These are phyloP conservation scores for Zoysia matrella DNA, from an alignment of 202 grass and related monocot species.

Conservation along the genomic window DNA sequence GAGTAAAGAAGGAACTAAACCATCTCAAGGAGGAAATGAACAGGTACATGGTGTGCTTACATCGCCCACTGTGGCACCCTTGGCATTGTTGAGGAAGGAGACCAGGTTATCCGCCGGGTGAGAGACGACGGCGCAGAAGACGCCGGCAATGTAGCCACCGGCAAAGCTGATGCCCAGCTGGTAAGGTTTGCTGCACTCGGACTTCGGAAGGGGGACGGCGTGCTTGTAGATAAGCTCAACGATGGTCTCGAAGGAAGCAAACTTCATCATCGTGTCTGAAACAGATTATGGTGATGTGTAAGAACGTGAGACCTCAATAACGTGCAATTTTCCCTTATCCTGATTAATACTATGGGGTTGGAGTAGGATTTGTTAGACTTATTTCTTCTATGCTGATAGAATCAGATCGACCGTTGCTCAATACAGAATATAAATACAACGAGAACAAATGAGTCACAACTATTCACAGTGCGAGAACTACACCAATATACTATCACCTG, in stretches of 20 bases:
- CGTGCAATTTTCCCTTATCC: too few species aligned
- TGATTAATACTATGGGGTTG: too few species aligned
- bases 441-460: too few species aligned
- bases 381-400: too few species aligned
- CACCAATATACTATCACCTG: too few species aligned
- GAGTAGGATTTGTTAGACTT: too few species aligned
- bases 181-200: slow-evolving; percentile 60
- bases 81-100: slow-evolving; percentile 72
- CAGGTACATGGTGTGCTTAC: slow-evolving; percentile 45
- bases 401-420: too few species aligned
- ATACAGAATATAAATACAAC: too few species aligned
- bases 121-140: slow-evolving; percentile 66
- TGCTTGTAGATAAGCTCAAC: slow-evolving; percentile 68
- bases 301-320: not conserved
- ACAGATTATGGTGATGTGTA: not conserved
- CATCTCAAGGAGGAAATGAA: slow-evolving; percentile 1
- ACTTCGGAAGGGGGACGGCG: slow-evolving; percentile 58
- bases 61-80: slow-evolving; percentile 64
- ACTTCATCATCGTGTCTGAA: slow-evolving; percentile 81
- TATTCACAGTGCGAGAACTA: too few species aligned
- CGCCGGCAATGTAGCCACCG: slow-evolving; percentile 64
- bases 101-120: slow-evolving; percentile 69
- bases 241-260: slow-evolving; percentile 75
- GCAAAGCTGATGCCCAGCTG: slow-evolving; percentile 63
- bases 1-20: not conserved